Evolutionary conservation across 345 rosid species (phyloP).

Genomic region (Sisymbrium altissimum): DNA sequence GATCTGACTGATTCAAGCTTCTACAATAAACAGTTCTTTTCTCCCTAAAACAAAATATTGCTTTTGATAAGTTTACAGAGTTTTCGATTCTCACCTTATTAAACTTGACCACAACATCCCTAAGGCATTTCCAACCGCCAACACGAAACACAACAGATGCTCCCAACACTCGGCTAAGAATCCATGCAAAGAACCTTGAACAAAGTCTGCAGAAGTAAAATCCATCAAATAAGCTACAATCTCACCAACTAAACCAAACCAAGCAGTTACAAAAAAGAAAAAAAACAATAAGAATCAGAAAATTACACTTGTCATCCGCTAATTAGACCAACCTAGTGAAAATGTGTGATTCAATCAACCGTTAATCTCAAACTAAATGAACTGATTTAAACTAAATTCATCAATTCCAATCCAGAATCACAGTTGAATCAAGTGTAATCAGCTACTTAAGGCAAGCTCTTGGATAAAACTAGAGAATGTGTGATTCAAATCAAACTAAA

Average conservation of each 20-base stretch:
- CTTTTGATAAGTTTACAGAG: neutral
- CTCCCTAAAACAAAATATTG: neutral
- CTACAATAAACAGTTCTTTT: neutral
- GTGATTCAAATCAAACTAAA: neutral
- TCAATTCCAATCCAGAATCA: too few relatives aligned
- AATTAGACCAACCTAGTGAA: neutral
- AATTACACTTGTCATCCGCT: neutral
- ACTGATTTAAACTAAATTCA: neutral
- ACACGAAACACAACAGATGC: slow-evolving; percentile 76
- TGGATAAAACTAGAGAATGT: neutral
- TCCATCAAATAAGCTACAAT: neutral
- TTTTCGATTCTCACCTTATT: slow-evolving; percentile 53
- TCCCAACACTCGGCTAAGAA: slow-evolving; percentile 71
- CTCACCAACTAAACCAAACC: neutral
- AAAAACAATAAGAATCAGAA: neutral
- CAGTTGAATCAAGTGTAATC: neutral
- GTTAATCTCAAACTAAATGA: too few relatives aligned
- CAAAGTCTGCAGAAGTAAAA: slow-evolving; percentile 16
- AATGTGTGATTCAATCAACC: neutral
- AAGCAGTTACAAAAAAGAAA: neutral
- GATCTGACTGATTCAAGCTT: neutral
- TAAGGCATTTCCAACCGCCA: slow-evolving; percentile 92
- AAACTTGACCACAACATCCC: slow-evolving; percentile 78
- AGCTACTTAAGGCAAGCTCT: neutral
- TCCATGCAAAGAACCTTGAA: slow-evolving; percentile 72